Percentiles rank a stretch among this genome's conserved stretches.
phyloP scores from a whole-genome alignment of 2,329 filamentous ascomycete species.

The Neobulgaria alba region DNA sequence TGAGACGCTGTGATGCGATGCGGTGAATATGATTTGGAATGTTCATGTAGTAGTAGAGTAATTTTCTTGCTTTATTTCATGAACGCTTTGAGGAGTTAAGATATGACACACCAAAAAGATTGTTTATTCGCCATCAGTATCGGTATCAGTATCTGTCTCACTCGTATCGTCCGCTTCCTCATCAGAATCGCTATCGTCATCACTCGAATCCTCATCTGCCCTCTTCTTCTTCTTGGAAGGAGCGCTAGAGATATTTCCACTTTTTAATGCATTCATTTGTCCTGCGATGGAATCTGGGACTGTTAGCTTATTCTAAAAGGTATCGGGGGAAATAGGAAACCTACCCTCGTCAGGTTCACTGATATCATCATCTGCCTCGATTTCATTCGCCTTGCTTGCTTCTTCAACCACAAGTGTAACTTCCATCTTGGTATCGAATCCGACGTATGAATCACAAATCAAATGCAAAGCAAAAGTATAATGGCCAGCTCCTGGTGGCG shows the following conservation, averaged over 20 bases:
- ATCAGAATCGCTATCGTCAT: constrained; percentile 53
- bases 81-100: too few relatives aligned
- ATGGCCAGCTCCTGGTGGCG: constrained; percentile 82
- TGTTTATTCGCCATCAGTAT: too few relatives aligned
- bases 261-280: constrained; percentile 83
- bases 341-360: constrained; percentile 96
- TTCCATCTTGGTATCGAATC: constrained; percentile 87
- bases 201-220: constrained; percentile 65
- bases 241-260: constrained; percentile 42
- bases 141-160: constrained; percentile 59
- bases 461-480: constrained; percentile 94
- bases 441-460: constrained; percentile 89
- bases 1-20: too few relatives aligned
- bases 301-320: constrained; percentile 4
- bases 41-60: too few relatives aligned
- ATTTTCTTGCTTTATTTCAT: too few relatives aligned
- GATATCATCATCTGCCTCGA: constrained; percentile 86
- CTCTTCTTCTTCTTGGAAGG: constrained; percentile 49
- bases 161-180: constrained; percentile 55
- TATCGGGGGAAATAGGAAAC: constrained; percentile 32
- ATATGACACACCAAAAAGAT: too few relatives aligned
- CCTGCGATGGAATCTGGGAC: constrained; percentile 73
- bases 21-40: too few relatives aligned
- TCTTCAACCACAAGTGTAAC: constrained; percentile 86
- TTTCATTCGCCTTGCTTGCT: constrained; percentile 70